A percentile compares a stretch with the other conserved stretches of the same genome.
These are phyloP conservation scores for Colletotrichum graminicola DNA, from an alignment of 2,329 filamentous ascomycete species.

Conservation along the genomic window DNA sequence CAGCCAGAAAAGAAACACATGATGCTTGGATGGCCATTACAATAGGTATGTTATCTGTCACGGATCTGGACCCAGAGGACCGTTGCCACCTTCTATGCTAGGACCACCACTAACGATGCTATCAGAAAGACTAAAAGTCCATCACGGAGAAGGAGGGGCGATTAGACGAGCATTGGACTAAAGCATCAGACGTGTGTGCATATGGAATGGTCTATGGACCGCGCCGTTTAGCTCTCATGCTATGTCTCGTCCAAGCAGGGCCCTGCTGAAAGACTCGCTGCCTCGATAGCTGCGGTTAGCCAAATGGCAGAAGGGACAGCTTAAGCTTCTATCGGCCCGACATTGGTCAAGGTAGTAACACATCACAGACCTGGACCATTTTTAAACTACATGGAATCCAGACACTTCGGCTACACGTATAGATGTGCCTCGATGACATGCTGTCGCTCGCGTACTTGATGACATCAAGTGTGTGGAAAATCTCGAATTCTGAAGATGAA, in stretches of 20 bases:
- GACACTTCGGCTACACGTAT: not conserved
- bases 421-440: not conserved
- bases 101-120: not conserved
- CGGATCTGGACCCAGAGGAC: too few relatives aligned
- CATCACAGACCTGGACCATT: not conserved
- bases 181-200: not conserved
- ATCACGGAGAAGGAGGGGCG: not conserved
- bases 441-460: not conserved
- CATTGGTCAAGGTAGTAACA: not conserved
- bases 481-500: too few relatives aligned
- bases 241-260: not conserved
- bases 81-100: not conserved
- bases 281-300: not conserved
- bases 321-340: not conserved
- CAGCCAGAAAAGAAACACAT: not conserved
- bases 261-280: not conserved
- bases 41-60: not conserved
- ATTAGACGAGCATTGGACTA: not conserved
- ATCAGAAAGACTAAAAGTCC: not conserved
- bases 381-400: too few relatives aligned
- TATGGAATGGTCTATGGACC: not conserved
- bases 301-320: not conserved
- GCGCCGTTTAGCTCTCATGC: not conserved
- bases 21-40: not conserved
- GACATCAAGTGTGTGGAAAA: not conserved